A percentile compares a stretch with the other conserved stretches of the same genome.
Evolutionary conservation across 495 filamentous ascomycete genomes (phyloP).

Genomic region (Halenospora varia): DNA sequence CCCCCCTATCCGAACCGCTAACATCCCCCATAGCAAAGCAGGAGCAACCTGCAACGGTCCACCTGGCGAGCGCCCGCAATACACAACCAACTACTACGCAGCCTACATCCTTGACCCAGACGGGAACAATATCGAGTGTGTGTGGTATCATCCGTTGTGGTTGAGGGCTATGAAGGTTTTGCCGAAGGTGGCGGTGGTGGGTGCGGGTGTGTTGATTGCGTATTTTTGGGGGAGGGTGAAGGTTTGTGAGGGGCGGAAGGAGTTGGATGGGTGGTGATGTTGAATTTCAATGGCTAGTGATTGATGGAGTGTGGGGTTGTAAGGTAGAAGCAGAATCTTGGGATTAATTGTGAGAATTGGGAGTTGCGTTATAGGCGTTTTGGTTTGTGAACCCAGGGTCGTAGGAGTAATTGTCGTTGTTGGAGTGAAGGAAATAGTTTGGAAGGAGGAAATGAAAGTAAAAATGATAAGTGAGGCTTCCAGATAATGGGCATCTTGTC

Average conservation of each 20-base stretch:
- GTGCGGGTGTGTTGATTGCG: background rate
- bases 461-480: no score
- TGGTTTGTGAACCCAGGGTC: no score
- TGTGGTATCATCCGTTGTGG: constrained; percentile 24
- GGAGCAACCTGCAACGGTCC: constrained; percentile 42
- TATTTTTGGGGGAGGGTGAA: background rate
- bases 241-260: background rate
- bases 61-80: constrained; percentile 40
- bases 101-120: constrained; percentile 48
- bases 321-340: no score
- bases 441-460: no score
- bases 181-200: background rate
- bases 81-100: constrained; percentile 40
- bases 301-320: no score
- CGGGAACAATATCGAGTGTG: constrained; percentile 49
- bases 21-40: constrained; percentile 27
- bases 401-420: no score
- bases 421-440: no score
- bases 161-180: background rate
- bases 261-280: background rate
- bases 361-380: no score
- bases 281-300: no score
- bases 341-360: no score
- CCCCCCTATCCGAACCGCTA: background rate
- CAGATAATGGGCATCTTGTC: no score